A percentile compares a stretch with the other conserved stretches of the same genome.
These are phyloP conservation scores for Canavalia gladiata DNA, from an alignment of 306 rosid species.

Conservation along the genomic window DNA sequence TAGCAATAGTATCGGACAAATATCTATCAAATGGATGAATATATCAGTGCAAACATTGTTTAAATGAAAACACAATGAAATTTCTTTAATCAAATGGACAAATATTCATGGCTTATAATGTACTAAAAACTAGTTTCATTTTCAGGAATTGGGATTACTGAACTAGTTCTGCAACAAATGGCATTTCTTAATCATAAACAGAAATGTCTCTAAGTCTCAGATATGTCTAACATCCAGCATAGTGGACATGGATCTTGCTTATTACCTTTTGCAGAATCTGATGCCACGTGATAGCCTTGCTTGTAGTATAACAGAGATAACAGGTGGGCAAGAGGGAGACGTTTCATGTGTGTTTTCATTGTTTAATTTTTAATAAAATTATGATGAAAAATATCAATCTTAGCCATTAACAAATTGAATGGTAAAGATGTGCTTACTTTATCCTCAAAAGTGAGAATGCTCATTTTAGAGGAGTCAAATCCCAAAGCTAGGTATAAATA, in stretches of 20 bases:
- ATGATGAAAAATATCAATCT: not conserved
- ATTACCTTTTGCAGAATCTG: not conserved
- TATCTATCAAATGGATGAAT: not conserved
- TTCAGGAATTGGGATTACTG: not conserved
- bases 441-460: not conserved
- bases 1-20: not conserved
- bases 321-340: not conserved
- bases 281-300: not conserved
- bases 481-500: slow-evolving; percentile 18
- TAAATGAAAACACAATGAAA: not conserved
- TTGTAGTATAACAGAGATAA: not conserved
- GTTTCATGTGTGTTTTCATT: not conserved
- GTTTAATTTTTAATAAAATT: slow-evolving; percentile 7
- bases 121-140: not conserved
- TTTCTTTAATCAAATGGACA: not conserved
- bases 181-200: not conserved
- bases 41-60: not conserved
- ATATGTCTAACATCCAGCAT: not conserved
- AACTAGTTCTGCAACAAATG: not conserved
- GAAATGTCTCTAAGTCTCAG: not conserved
- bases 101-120: not conserved
- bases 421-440: slow-evolving; percentile 1
- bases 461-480: not conserved
- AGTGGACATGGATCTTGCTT: not conserved
- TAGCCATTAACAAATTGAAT: not conserved